Percentiles rank a stretch among this genome's conserved stretches.
phyloP scores from a whole-genome alignment of 2,329 filamentous ascomycete genomes.

The Penicillium sp. region DNA sequence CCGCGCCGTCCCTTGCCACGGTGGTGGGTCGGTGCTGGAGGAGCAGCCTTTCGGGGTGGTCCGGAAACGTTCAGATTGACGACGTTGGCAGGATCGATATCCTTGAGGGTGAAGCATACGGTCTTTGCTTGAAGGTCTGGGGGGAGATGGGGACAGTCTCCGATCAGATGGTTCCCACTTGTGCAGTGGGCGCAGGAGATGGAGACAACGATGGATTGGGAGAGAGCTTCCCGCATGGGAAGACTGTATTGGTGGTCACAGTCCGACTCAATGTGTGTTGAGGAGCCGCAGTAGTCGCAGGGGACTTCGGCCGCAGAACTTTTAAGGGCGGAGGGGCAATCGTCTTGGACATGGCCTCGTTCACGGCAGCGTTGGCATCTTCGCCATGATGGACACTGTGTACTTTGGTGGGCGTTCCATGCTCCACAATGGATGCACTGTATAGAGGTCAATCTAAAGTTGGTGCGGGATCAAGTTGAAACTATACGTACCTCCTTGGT shows the following conservation, averaged over 20 bases:
- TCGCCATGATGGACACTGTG: conserved; percentile 43
- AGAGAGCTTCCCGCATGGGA: conserved; percentile 28
- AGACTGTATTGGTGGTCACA: conserved; percentile 63
- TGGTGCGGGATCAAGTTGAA: not conserved
- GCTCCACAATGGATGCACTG: conserved; percentile 48
- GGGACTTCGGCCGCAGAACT: conserved; percentile 55
- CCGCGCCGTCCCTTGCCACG: conserved; percentile 32
- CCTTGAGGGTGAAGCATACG: conserved; percentile 44
- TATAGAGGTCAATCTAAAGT: not conserved
- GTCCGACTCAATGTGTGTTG: conserved; percentile 59
- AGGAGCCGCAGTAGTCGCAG: conserved; percentile 63
- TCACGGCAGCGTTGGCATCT: conserved; percentile 61
- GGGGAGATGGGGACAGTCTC: conserved; percentile 44
- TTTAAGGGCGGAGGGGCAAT: conserved; percentile 62
- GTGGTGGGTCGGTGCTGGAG: conserved; percentile 5
- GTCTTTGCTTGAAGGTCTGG: conserved; percentile 27
- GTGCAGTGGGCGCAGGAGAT: conserved; percentile 49
- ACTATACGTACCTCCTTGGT: conserved; percentile 40
- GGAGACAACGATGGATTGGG: conserved; percentile 41
- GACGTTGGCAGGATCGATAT: conserved; percentile 39
- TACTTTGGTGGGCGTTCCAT: conserved; percentile 44
- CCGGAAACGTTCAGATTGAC: conserved; percentile 41
- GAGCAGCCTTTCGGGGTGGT: conserved; percentile 7
- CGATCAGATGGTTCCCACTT: conserved; percentile 47
- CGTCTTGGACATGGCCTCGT: conserved; percentile 57